Base-by-base conservation (phyloP, 306 rosid genomes). In the Acacia confusa region DNA sequence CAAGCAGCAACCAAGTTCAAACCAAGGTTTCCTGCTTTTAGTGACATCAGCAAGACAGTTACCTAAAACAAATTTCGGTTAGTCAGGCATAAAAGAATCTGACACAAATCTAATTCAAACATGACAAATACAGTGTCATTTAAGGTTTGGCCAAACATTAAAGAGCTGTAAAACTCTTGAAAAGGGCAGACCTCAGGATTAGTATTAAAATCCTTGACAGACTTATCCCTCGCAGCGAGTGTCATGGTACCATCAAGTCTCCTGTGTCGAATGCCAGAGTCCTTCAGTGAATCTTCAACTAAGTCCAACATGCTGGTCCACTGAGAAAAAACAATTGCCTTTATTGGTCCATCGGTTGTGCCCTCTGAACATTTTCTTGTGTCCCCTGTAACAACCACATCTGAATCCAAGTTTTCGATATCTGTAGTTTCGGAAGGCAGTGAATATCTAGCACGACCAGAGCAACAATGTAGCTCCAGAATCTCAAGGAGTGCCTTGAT, bases 251-350 rank as follows among this genome's bases (percentile, higher is more conserved):
- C 99, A 87, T 95, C 99, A 84, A 95, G 98, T 85, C 99, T 93
- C 87, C 97, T 85, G 90, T 89, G 92, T 45, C 58, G 75, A 75
- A 93, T 71, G 76, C 78, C 67, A 79, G 85, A 74, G 40, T 87
- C 85, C 5, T 78, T 78, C 86, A 95, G 36, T 60, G 98, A 81
- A 22, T 14, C 22, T 88, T 93, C 97, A 24, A 93, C 91, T 74
- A 95, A 91, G 88, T 95, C 93, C 91, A 95, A 84, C 99, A 95
- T 95, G 82, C 91, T 81, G 76, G 99, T 95, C 99, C 98, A 95
- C 84, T 95, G 99, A 84, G 99, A 95, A 81, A 95, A 95, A 83
- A 95, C 64, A 78, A 95, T 95, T 57, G 96, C 80, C 85, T 95
- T 93, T n/a, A 88, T 63, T 20, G 98, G 93, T 82, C 86, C 89